Evolutionary conservation across 108 stramenopile genomes (phyloP).

Genomic region (Cyclotella baltica): DNA sequence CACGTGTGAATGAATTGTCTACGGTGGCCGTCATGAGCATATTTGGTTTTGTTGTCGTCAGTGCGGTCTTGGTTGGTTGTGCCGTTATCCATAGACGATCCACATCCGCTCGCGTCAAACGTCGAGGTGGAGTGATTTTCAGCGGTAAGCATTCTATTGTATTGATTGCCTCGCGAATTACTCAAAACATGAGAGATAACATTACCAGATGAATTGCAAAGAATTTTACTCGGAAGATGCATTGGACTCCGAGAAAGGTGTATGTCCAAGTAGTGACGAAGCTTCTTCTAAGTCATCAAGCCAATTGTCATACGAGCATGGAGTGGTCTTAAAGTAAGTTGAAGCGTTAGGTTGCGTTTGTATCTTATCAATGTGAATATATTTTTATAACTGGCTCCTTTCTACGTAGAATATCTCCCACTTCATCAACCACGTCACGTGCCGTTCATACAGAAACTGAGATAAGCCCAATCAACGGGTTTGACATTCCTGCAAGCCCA

Average conservation of each 20-base stretch:
- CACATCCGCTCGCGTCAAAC: not conserved
- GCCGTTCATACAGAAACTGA: not conserved
- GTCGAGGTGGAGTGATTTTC: not conserved
- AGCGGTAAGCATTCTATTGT: not conserved
- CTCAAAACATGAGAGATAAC: not conserved
- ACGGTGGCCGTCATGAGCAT: constrained; percentile 9
- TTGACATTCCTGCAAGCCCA: not conserved
- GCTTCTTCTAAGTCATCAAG: not conserved
- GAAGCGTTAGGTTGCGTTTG: not conserved
- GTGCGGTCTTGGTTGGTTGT: not conserved
- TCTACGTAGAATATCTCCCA: not conserved
- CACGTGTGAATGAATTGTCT: not conserved
- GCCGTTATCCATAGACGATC: not conserved
- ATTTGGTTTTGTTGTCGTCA: not conserved
- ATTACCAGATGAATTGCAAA: not conserved
- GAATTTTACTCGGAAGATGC: constrained; percentile 12
- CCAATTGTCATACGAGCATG: not conserved
- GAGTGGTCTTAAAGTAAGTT: constrained; percentile 6
- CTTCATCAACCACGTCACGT: not conserved
- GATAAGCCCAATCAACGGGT: constrained; percentile 7
- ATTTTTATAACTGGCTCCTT: not conserved
- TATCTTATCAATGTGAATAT: not conserved
- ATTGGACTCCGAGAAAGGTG: constrained; percentile 1
- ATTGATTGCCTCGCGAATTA: not conserved
- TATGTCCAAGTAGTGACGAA: constrained; percentile 6